A percentile compares a stretch with the other conserved stretches of the same genome.
These are phyloP conservation scores for Luffa aegyptiaca DNA, from an alignment of 306 rosid genomes.

Conservation along the genomic window DNA sequence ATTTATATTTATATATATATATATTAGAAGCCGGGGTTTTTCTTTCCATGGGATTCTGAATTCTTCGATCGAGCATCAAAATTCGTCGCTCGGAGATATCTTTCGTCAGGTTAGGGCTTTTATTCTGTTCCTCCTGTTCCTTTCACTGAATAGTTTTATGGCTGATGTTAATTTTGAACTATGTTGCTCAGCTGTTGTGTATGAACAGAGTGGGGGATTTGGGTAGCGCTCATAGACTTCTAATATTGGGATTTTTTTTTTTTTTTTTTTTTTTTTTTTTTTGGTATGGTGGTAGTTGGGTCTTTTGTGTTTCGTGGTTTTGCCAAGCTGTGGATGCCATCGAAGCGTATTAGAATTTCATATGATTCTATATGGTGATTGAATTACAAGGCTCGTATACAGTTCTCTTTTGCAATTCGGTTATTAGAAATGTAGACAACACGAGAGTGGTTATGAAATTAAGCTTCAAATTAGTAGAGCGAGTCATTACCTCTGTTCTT, in stretches of 20 bases:
- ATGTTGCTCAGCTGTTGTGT: neutral
- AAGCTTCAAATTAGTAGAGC: neutral
- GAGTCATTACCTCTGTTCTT: neutral
- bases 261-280: too few relatives aligned
- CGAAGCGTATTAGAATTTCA: neutral
- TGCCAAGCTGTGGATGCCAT: neutral
- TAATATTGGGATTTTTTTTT: neutral
- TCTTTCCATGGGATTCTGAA: constrained; percentile 45
- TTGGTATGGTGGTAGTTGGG: neutral
- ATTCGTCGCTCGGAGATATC: constrained; percentile 26
- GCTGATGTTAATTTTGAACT: neutral
- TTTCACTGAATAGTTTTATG: neutral
- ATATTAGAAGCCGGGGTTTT: constrained; percentile 16
- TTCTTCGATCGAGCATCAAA: constrained; percentile 34
- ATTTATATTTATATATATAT: neutral
- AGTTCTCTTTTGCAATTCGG: neutral
- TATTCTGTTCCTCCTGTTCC: neutral
- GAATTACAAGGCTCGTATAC: neutral
- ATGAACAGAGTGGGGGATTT: neutral
- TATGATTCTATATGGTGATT: neutral
- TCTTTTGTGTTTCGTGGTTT: neutral
- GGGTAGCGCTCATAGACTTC: neutral
- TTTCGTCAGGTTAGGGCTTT: constrained; percentile 30
- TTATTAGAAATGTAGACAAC: neutral
- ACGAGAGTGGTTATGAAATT: neutral